These are phyloP conservation scores for Xerocomus potaroensis DNA, from an alignment of 768 basidiomycete species.

Conservation along the genomic window DNA sequence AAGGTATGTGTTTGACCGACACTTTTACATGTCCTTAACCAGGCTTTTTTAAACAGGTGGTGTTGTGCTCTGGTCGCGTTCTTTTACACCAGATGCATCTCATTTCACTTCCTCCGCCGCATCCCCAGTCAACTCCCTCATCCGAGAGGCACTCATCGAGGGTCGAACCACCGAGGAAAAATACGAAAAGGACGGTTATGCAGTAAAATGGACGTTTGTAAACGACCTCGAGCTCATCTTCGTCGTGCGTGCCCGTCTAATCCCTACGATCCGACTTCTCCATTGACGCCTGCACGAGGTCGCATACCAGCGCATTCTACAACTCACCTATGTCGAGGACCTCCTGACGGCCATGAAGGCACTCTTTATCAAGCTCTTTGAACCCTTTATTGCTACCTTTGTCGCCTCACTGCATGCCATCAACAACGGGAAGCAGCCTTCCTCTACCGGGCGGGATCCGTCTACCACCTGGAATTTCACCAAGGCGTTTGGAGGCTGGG, in stretches of 20 bases:
- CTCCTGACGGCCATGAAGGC: slow-evolving; percentile 76
- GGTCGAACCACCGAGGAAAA: slow-evolving; percentile 76
- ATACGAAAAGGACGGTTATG: slow-evolving; percentile 93
- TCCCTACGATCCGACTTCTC: neutral
- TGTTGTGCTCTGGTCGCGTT: slow-evolving; percentile 89
- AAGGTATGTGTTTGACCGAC: slow-evolving; percentile 46
- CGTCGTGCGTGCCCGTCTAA: slow-evolving; percentile 56
- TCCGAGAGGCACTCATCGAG: slow-evolving; percentile 89
- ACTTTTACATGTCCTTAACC: neutral
- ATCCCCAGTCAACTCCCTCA: slow-evolving; percentile 84
- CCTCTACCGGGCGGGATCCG: slow-evolving; percentile 34
- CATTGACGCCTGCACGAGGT: slow-evolving; percentile 49
- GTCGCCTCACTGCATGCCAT: slow-evolving; percentile 76
- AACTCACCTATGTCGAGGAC: slow-evolving; percentile 90
- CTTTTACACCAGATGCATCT: slow-evolving; percentile 85
- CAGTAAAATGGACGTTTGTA: slow-evolving; percentile 90
- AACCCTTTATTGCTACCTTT: slow-evolving; percentile 78
- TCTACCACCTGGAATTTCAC: slow-evolving; percentile 61
- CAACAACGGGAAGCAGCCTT: slow-evolving; percentile 38
- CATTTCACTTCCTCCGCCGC: slow-evolving; percentile 63
- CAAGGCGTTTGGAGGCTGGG: slow-evolving; percentile 75
- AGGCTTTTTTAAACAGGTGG: slow-evolving; percentile 58
- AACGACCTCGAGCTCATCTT: slow-evolving; percentile 97
- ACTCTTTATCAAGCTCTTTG: slow-evolving; percentile 83
- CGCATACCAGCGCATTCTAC: slow-evolving; percentile 93